phyloP scores from a whole-genome alignment of 306 rosid species.

The Lagenaria siceraria region DNA sequence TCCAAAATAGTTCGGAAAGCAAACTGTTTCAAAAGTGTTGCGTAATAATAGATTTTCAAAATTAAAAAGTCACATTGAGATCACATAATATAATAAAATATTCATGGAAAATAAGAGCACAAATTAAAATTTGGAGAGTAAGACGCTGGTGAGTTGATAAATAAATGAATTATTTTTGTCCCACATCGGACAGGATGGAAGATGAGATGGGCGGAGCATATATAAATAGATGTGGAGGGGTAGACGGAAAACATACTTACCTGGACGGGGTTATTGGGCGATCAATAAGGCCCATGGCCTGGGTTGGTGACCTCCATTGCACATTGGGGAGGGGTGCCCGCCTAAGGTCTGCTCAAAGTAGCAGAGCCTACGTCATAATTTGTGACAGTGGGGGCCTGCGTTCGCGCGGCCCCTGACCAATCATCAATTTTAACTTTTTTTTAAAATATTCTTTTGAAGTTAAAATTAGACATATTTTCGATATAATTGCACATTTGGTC shows the following conservation, averaged over 20 bases:
- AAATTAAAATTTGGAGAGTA: too few relatives aligned
- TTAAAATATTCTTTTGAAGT: too few relatives aligned
- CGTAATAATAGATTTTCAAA: too few relatives aligned
- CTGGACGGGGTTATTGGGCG: neutral
- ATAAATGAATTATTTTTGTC: neutral
- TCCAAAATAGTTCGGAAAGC: too few relatives aligned
- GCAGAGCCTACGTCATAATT: conserved; percentile 53
- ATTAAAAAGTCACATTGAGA: too few relatives aligned
- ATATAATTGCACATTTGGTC: too few relatives aligned
- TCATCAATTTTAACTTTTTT: too few relatives aligned
- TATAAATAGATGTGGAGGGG: neutral
- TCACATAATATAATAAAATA: too few relatives aligned
- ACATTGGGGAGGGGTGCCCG: neutral
- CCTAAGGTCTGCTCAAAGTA: neutral
- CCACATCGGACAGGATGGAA: neutral
- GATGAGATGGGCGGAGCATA: neutral
- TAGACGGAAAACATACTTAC: accelerated
- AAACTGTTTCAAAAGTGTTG: too few relatives aligned
- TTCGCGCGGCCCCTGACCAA: conserved; percentile 35
- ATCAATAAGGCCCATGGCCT: neutral
- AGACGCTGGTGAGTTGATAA: too few relatives aligned
- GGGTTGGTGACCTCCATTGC: neutral
- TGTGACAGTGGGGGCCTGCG: conserved; percentile 49
- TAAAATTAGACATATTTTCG: too few relatives aligned
- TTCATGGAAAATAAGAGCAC: too few relatives aligned